phyloP scores from a whole-genome alignment of 768 basidiomycete genomes.

The Leucocoprinus leucothites region DNA sequence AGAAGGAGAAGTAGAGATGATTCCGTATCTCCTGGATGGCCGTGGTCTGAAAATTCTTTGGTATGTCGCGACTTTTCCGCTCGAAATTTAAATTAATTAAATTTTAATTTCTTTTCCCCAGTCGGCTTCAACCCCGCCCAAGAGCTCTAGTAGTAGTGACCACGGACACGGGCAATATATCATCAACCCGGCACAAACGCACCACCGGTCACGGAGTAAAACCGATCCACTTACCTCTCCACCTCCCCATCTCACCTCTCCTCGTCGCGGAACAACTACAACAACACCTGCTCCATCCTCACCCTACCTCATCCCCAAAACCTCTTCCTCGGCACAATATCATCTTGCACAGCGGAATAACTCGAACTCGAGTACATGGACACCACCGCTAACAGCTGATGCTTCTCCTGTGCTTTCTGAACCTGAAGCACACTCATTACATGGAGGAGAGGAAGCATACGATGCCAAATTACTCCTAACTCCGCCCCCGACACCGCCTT shows the following conservation, averaged over 20 bases:
- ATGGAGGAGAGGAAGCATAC: constrained; percentile 1
- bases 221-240: constrained; percentile 1
- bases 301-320: background rate
- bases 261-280: background rate
- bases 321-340: background rate
- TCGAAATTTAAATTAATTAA: background rate
- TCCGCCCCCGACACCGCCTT: constrained; percentile 16
- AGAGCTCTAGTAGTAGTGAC: constrained; percentile 13
- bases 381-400: constrained; percentile 16
- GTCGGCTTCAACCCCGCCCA: constrained; percentile 1
- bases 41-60: constrained; percentile 1
- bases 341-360: background rate
- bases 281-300: background rate
- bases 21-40: background rate
- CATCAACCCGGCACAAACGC: background rate
- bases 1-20: background rate
- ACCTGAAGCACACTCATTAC: background rate
- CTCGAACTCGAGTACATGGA: background rate
- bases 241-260: background rate
- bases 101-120: background rate
- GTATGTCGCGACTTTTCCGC: background rate
- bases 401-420: constrained; percentile 10
- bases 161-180: constrained; percentile 4
- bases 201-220: constrained; percentile 8
- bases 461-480: constrained; percentile 14